phyloP scores from a whole-genome alignment of 2,329 filamentous ascomycete species.

The Ambrosiella cleistominuta region DNA sequence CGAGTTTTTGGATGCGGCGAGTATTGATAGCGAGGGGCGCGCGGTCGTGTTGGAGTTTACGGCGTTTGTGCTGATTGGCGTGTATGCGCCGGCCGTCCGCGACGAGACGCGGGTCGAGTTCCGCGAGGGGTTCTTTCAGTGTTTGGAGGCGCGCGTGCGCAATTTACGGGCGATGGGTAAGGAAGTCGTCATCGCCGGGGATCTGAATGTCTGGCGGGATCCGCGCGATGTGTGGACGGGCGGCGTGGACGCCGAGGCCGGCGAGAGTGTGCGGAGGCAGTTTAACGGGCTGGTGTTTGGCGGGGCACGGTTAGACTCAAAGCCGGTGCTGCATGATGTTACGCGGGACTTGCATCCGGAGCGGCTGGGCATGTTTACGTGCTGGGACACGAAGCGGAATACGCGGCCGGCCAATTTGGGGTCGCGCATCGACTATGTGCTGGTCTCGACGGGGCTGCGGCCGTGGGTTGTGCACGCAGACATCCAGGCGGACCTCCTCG shows the following conservation, averaged over 20 bases:
- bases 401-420: slow-evolving; percentile 91
- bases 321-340: slow-evolving; percentile 64
- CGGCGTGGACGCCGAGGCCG: slow-evolving; percentile 49
- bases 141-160: slow-evolving; percentile 66
- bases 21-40: slow-evolving; percentile 65
- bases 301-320: slow-evolving; percentile 26
- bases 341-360: slow-evolving; percentile 64
- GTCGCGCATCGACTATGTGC: slow-evolving; percentile 80
- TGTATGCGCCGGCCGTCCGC: slow-evolving; percentile 80
- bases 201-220: slow-evolving; percentile 61
- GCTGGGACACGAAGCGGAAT: slow-evolving; percentile 90
- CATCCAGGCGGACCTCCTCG: slow-evolving; percentile 86
- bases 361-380: slow-evolving; percentile 86
- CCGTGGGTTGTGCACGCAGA: slow-evolving; percentile 65
- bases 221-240: slow-evolving; percentile 62
- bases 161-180: slow-evolving; percentile 71
- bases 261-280: slow-evolving; percentile 51
- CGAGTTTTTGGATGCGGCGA: slow-evolving; percentile 24
- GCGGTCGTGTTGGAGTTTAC: slow-evolving; percentile 86
- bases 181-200: slow-evolving; percentile 68
- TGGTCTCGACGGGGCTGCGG: slow-evolving; percentile 64
- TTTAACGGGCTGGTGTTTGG: slow-evolving; percentile 74
- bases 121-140: slow-evolving; percentile 59
- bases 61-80: slow-evolving; percentile 80
- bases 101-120: slow-evolving; percentile 74